Percentiles rank a stretch among this genome's conserved stretches.
Evolutionary conservation across 1,284 basidiomycete genomes (phyloP).

Genomic region (Phylloboletellus chloephorus): DNA sequence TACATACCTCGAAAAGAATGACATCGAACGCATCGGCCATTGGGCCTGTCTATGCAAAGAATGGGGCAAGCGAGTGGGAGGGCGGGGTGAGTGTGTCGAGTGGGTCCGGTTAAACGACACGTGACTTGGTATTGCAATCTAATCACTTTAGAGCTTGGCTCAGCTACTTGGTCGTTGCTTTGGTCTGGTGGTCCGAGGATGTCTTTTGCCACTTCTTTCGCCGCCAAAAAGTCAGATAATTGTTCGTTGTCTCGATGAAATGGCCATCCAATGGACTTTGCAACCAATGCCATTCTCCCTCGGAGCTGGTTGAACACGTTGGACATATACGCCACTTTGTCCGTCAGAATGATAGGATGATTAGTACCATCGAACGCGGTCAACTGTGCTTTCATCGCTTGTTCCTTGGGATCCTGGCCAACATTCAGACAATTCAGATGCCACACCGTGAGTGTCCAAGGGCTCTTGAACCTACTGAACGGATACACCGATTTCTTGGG

Average conservation of each 20-base stretch:
- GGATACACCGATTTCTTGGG: constrained; percentile 70
- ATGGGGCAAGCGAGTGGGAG: neutral
- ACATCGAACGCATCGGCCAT: constrained; percentile 73
- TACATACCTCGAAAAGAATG: constrained; percentile 69
- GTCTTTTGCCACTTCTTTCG: too few species aligned
- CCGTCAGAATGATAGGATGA: constrained; percentile 44
- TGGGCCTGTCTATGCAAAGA: neutral
- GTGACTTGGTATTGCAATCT: too few species aligned
- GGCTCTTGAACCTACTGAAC: constrained; percentile 54
- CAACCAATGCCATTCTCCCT: constrained; percentile 34
- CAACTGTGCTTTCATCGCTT: constrained; percentile 55
- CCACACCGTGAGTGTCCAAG: constrained; percentile 33
- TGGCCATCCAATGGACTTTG: constrained; percentile 43
- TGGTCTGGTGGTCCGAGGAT: too few species aligned
- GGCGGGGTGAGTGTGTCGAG: constrained; percentile 5
- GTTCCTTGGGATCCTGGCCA: constrained; percentile 50
- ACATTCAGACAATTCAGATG: constrained; percentile 4
- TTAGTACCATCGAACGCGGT: constrained; percentile 52
- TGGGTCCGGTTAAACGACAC: constrained; percentile 20
- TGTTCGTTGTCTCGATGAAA: constrained; percentile 55
- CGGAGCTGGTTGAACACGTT: constrained; percentile 56
- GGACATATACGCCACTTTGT: constrained; percentile 47
- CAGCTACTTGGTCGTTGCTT: too few species aligned
- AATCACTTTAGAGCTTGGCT: too few species aligned
- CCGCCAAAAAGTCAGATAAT: constrained; percentile 55